phyloP scores from a whole-genome alignment of 139 green algal species.

The Nannochloris sp. region DNA sequence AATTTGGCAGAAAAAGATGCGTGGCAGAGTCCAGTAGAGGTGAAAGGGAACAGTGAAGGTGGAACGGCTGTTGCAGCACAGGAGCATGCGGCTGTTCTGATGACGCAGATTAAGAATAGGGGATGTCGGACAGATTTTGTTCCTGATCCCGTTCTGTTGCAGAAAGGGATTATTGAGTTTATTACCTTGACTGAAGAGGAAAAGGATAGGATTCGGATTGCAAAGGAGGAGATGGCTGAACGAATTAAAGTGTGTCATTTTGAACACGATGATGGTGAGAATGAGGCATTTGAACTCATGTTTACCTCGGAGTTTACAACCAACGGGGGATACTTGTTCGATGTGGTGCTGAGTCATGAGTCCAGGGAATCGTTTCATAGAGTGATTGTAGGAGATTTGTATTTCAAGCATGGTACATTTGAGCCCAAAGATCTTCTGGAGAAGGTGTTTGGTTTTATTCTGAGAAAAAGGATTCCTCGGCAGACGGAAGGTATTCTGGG shows the following conservation, averaged over 20 bases:
- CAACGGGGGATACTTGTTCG: slow-evolving; percentile 73
- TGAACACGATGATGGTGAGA: slow-evolving; percentile 12
- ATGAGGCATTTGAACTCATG: slow-evolving; percentile 16
- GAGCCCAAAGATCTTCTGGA: slow-evolving; percentile 42
- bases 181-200: slow-evolving; percentile 40
- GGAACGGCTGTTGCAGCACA: slow-evolving; percentile 48
- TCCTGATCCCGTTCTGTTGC: slow-evolving; percentile 49
- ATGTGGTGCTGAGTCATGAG: slow-evolving; percentile 44
- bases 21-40: slow-evolving; percentile 67
- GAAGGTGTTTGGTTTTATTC: slow-evolving; percentile 49
- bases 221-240: slow-evolving; percentile 18
- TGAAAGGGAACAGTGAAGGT: slow-evolving; percentile 60
- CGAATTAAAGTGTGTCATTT: slow-evolving; percentile 8
- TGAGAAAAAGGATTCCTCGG: slow-evolving; percentile 33
- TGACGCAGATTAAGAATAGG: slow-evolving; percentile 39
- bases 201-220: slow-evolving; percentile 24
- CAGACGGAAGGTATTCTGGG: slow-evolving; percentile 55
- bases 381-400: slow-evolving; percentile 61
- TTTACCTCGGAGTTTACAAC: slow-evolving; percentile 41
- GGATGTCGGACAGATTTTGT: slow-evolving; percentile 76
- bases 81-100: slow-evolving; percentile 27
- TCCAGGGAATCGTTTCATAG: slow-evolving; percentile 52
- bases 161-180: slow-evolving; percentile 74
- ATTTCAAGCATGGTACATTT: slow-evolving; percentile 44
- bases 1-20: slow-evolving; percentile 54